These are phyloP conservation scores for Elsinoe australis DNA, from an alignment of 2,329 filamentous ascomycete species.

Conservation along the genomic window DNA sequence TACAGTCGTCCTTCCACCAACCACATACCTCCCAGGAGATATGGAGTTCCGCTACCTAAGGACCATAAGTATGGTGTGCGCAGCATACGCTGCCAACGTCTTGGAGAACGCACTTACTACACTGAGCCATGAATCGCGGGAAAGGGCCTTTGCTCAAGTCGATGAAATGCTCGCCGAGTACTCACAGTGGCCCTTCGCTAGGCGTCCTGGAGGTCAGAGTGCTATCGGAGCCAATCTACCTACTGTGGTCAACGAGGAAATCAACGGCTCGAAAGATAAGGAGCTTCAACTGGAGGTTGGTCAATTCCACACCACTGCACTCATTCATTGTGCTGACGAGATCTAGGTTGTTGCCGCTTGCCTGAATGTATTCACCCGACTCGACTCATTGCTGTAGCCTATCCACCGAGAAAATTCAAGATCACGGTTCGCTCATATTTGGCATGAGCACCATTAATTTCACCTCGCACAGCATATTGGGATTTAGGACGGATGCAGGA, in stretches of 20 bases:
- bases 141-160: constrained; percentile 92
- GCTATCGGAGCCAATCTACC: constrained; percentile 90
- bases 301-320: constrained; percentile 19
- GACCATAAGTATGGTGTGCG: constrained; percentile 93
- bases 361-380: constrained; percentile 91
- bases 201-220: constrained; percentile 64
- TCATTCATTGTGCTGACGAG: constrained; percentile 19
- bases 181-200: constrained; percentile 93
- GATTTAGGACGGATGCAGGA: constrained; percentile 8
- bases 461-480: no score
- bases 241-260: constrained; percentile 78
- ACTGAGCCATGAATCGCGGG: constrained; percentile 85
- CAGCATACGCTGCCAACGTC: constrained; percentile 94
- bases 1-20: constrained; percentile 79
- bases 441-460: no score
- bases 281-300: constrained; percentile 90
- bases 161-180: constrained; percentile 94
- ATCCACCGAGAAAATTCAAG: constrained; percentile 10
- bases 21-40: constrained; percentile 85
- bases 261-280: constrained; percentile 80
- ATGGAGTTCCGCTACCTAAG: constrained; percentile 89
- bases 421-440: no score
- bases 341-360: constrained; percentile 77
- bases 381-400: constrained; percentile 81
- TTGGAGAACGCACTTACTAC: constrained; percentile 95